Evolutionary conservation across 345 rosid genomes (phyloP).

Genomic region (Camelina neglecta): DNA sequence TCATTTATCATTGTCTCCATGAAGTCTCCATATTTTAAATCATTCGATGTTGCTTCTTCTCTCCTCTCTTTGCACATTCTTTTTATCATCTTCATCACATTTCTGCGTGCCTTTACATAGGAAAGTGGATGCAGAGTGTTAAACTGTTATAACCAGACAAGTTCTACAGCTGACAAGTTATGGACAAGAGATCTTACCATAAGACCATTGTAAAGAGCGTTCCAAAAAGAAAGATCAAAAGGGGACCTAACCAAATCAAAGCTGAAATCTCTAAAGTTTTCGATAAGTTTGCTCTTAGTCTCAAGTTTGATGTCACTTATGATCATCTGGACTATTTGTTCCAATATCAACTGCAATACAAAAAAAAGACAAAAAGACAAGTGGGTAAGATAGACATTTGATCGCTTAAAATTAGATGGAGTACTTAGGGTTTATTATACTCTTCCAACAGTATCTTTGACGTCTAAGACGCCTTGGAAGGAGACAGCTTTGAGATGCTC

Average conservation of each 20-base stretch:
- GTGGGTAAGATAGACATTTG: neutral
- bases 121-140: conserved; percentile 9
- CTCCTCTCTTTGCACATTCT: conserved; percentile 38
- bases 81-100: conserved; percentile 36
- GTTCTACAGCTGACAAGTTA: neutral
- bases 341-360: conserved; percentile 47
- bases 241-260: conserved; percentile 50
- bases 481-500: conserved; percentile 42
- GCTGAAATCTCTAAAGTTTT: conserved; percentile 36
- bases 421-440: neutral
- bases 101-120: conserved; percentile 38
- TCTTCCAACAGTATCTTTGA: conserved; percentile 40
- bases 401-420: neutral
- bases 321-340: conserved; percentile 38
- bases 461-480: conserved; percentile 30
- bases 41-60: conserved; percentile 21
- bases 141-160: neutral
- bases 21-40: conserved; percentile 32
- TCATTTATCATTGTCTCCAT: conserved; percentile 45
- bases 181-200: conserved; percentile 31
- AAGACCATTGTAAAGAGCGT: conserved; percentile 47
- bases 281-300: conserved; percentile 28
- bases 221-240: conserved; percentile 44
- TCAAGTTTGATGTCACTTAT: conserved; percentile 43
- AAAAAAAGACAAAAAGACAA: neutral